phyloP scores from a whole-genome alignment of 306 rosid genomes.

The Clitoria ternatea region DNA sequence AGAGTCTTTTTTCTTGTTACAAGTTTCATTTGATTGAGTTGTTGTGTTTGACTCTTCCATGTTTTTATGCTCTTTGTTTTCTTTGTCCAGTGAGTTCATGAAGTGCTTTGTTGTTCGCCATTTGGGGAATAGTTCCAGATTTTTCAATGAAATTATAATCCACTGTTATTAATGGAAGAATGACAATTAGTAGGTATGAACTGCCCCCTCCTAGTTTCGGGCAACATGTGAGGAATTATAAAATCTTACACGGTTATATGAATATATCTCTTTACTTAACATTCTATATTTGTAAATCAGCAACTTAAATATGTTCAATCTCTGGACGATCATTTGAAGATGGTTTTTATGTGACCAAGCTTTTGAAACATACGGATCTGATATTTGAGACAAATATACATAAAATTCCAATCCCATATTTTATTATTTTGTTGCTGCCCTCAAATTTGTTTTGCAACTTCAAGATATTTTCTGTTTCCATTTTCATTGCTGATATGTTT shows the following conservation, averaged over 20 bases:
- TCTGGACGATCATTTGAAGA: not conserved
- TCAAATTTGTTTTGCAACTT: not conserved
- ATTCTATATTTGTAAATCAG: not conserved
- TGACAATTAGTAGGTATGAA: slow-evolving; percentile 31
- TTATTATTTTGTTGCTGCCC: not conserved
- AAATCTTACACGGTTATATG: not conserved
- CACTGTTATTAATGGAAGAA: slow-evolving; percentile 13
- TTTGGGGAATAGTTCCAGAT: slow-evolving; percentile 19
- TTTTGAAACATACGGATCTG: not conserved
- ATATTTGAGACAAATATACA: not conserved
- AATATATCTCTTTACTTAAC: not conserved
- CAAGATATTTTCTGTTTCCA: not conserved
- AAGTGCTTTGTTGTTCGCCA: not conserved
- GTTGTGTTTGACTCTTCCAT: not conserved
- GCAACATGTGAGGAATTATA: not conserved
- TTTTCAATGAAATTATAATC: not conserved
- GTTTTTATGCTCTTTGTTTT: slow-evolving; percentile 6
- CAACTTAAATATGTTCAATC: not conserved
- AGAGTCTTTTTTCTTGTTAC: not conserved
- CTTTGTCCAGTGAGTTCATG: slow-evolving; percentile 40
- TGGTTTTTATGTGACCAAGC: not conserved
- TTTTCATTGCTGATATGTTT: not conserved
- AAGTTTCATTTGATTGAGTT: not conserved
- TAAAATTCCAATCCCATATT: not conserved
- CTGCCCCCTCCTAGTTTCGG: not conserved